Conservation (phyloP, 352 stramenopile species). For the Phytophthora cryptogea region DNA sequence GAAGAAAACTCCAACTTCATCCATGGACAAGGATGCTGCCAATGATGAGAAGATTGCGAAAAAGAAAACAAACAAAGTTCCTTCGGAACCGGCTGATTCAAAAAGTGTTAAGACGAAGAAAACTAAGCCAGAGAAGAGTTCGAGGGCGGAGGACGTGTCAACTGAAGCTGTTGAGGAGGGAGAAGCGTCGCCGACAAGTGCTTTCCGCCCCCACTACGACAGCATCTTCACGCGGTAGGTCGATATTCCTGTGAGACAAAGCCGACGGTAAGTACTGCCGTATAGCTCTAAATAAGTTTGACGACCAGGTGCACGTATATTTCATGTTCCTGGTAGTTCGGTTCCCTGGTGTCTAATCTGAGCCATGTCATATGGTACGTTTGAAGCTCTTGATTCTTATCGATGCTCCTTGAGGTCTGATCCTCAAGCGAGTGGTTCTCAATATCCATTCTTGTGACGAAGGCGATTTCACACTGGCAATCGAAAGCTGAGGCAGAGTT, state of each 20-base stretch:
- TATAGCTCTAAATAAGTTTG: slow-evolving; percentile 16
- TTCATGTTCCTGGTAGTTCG: slow-evolving; percentile 15
- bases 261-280: slow-evolving; percentile 2
- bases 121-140: slow-evolving; percentile 22
- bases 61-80: slow-evolving; percentile 32
- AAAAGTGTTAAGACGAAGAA: slow-evolving; percentile 34
- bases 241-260: not conserved
- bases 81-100: slow-evolving; percentile 8
- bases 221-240: slow-evolving; percentile 64
- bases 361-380: not conserved
- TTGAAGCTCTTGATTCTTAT: slow-evolving; percentile 12
- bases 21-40: slow-evolving; percentile 32
- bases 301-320: slow-evolving; percentile 20
- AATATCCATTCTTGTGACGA: not conserved
- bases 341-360: slow-evolving; percentile 2
- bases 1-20: slow-evolving; percentile 31
- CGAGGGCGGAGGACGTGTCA: slow-evolving; percentile 14
- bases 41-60: slow-evolving; percentile 46
- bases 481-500: slow-evolving; percentile 17
- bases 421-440: slow-evolving; percentile 12
- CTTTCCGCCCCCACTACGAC: slow-evolving; percentile 67
- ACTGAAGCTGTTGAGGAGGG: slow-evolving; percentile 12
- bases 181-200: slow-evolving; percentile 18
- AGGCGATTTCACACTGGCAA: slow-evolving; percentile 2
- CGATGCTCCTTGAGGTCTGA: slow-evolving; percentile 28